Evolutionary conservation across 2,329 filamentous ascomycete genomes (phyloP).

Genomic region (Gremmenia infestans): DNA sequence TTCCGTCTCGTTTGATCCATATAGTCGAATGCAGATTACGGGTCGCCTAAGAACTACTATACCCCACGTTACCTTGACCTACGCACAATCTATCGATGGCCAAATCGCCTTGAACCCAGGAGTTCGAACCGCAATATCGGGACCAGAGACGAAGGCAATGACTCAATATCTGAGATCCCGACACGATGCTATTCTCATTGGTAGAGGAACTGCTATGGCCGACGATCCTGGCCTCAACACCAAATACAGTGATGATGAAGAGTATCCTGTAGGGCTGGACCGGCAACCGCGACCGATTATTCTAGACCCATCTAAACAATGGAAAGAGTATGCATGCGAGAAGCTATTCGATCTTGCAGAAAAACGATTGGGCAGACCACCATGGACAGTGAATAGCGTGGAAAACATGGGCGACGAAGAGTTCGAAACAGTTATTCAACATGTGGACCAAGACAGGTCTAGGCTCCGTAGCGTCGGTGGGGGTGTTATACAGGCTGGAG

Average conservation of each 20-base stretch:
- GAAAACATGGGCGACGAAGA: not conserved
- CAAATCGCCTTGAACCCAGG: conserved; percentile 49
- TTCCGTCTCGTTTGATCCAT: not conserved
- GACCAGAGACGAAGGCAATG: conserved; percentile 81
- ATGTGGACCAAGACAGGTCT: not conserved
- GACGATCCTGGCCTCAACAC: conserved; percentile 87
- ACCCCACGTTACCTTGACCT: conserved; percentile 73
- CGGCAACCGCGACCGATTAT: conserved; percentile 77
- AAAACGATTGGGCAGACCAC: conserved; percentile 44
- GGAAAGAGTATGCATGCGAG: conserved; percentile 40
- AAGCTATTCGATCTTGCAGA: conserved; percentile 16
- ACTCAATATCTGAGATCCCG: conserved; percentile 82
- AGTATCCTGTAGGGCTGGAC: conserved; percentile 42
- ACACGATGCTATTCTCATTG: conserved; percentile 81
- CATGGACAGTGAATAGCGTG: conserved; percentile 39
- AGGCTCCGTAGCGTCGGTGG: conserved; percentile 11
- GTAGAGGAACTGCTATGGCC: conserved; percentile 75
- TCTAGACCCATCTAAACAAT: conserved; percentile 73
- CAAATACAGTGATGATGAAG: conserved; percentile 46
- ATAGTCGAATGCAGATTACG: not conserved
- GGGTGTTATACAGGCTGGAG: conserved; percentile 5
- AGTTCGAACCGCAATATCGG: conserved; percentile 77
- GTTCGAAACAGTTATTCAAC: not conserved
- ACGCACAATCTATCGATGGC: conserved; percentile 84
- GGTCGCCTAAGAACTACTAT: not conserved